Evolutionary conservation across 1,139 yeast species (phyloP).

Genomic region (Sugiyamaella pinicola): DNA sequence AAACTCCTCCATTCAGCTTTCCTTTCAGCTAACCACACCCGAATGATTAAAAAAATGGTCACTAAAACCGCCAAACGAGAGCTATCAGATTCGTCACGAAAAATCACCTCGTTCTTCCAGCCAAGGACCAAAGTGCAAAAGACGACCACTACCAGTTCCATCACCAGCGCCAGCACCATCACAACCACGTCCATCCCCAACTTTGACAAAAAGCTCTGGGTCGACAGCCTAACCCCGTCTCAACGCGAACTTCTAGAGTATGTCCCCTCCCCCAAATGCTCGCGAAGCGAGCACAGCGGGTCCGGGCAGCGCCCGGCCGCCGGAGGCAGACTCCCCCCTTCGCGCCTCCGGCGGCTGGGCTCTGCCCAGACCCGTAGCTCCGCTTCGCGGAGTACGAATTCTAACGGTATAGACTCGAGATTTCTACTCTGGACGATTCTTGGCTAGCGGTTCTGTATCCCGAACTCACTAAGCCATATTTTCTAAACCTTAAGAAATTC

Average conservation of each 20-base stretch:
- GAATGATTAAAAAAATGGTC: conserved; percentile 10
- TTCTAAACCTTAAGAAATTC: conserved; percentile 68
- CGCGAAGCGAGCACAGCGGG: too few species aligned
- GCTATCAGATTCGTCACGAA: conserved; percentile 23
- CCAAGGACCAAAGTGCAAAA: conserved; percentile 26
- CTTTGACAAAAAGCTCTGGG: conserved; percentile 60
- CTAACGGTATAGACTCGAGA: conserved; percentile 53
- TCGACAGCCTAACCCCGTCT: conserved; percentile 54
- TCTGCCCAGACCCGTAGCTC: too few species aligned
- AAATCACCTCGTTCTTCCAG: conserved; percentile 32
- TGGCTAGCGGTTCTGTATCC: conserved; percentile 74
- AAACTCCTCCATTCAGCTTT: neutral
- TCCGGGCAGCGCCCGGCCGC: too few species aligned
- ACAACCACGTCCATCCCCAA: conserved; percentile 1
- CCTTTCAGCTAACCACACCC: neutral
- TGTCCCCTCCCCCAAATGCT: too few species aligned
- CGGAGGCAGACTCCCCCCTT: too few species aligned
- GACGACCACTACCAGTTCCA: neutral
- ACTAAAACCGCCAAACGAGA: conserved; percentile 24
- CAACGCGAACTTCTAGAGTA: conserved; percentile 54
- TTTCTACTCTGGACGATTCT: conserved; percentile 65
- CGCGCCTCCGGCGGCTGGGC: too few species aligned
- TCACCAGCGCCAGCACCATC: neutral
- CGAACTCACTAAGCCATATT: conserved; percentile 85
- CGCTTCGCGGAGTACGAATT: too few species aligned